Percentiles rank a stretch among this genome's conserved stretches.
Evolutionary conservation across 2,329 filamentous ascomycete species (phyloP).

Genomic region (Orbilia oligospora): DNA sequence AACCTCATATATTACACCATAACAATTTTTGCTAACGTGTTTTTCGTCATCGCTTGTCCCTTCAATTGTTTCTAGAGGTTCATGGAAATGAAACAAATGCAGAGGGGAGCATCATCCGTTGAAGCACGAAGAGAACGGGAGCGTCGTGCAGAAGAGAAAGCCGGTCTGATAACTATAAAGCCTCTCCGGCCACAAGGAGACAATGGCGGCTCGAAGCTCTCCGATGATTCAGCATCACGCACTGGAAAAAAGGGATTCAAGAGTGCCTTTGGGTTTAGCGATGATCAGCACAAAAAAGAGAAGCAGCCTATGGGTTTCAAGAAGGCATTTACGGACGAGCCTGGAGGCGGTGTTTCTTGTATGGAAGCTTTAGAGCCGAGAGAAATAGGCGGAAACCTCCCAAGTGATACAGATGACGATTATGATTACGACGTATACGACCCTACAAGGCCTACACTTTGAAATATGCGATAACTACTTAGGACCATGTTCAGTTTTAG

Average conservation of each 20-base stretch:
- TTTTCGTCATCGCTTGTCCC: conserved; percentile 27
- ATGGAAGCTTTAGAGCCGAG: conserved; percentile 6
- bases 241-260: conserved; percentile 77
- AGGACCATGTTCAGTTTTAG: no score
- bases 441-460: conserved; percentile 61
- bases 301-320: conserved; percentile 45
- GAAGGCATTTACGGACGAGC: conserved; percentile 32
- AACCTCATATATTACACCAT: conserved; percentile 67
- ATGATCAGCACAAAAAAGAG: conserved; percentile 23
- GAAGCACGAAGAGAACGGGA: conserved; percentile 74
- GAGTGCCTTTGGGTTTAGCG: conserved; percentile 76
- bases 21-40: conserved; percentile 2
- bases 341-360: background rate
- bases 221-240: conserved; percentile 66
- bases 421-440: conserved; percentile 61
- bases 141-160: conserved; percentile 79
- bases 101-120: conserved; percentile 73
- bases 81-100: conserved; percentile 88
- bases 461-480: background rate
- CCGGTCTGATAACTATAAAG: conserved; percentile 78
- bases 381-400: conserved; percentile 30
- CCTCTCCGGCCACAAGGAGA: conserved; percentile 68
- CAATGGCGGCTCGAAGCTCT: conserved; percentile 62
- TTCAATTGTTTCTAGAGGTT: conserved; percentile 70
- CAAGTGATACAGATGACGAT: conserved; percentile 62